Evolutionary conservation across 2,329 filamentous ascomycete genomes (phyloP).

Genomic region (Pseudopithomyces maydicus): DNA sequence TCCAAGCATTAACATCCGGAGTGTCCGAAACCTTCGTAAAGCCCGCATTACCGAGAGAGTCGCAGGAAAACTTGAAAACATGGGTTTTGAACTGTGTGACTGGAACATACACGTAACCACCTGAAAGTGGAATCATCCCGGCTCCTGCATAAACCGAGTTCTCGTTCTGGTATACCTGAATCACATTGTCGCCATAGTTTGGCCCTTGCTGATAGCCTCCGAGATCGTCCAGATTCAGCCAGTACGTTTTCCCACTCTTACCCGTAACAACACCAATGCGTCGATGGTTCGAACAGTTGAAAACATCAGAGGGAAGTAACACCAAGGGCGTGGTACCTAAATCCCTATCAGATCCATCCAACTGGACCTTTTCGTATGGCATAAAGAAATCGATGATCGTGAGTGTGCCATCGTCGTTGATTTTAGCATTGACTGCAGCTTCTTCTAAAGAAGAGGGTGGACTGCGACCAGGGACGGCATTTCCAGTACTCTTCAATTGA

Average conservation of each 20-base stretch:
- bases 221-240: constrained; percentile 55
- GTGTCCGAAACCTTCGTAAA: constrained; percentile 61
- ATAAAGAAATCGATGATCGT: constrained; percentile 57
- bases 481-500: constrained; percentile 46
- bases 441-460: constrained; percentile 55
- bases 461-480: constrained; percentile 51
- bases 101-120: constrained; percentile 57
- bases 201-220: constrained; percentile 56
- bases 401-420: constrained; percentile 52
- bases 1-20: constrained; percentile 56
- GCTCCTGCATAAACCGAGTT: constrained; percentile 57
- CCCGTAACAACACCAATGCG: constrained; percentile 57
- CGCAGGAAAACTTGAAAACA: constrained; percentile 64
- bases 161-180: constrained; percentile 53
- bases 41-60: constrained; percentile 53
- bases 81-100: constrained; percentile 61
- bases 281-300: constrained; percentile 51
- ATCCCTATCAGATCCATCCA: constrained; percentile 58
- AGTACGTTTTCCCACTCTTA: constrained; percentile 58
- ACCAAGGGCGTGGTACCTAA: constrained; percentile 54
- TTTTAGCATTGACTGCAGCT: constrained; percentile 55
- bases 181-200: constrained; percentile 50
- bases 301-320: constrained; percentile 49
- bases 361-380: constrained; percentile 55
- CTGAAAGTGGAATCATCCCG: constrained; percentile 53